These are phyloP conservation scores for Salix dunnii DNA, from an alignment of 345 rosid species.

Conservation along the genomic window DNA sequence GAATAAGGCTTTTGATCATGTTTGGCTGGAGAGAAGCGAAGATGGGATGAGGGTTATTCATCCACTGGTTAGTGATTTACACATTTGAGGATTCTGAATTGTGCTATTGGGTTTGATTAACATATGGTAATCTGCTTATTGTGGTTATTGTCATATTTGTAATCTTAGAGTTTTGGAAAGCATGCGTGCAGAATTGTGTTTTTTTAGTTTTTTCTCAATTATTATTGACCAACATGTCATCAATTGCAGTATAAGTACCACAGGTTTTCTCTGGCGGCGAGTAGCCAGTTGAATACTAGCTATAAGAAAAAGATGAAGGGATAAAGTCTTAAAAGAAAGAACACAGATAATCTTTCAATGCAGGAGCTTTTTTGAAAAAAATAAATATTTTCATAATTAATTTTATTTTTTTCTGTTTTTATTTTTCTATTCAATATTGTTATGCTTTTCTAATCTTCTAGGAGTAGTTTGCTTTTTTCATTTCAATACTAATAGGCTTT, in stretches of 20 bases:
- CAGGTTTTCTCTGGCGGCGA: background rate
- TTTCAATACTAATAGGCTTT: too few species aligned
- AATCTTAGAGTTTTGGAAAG: background rate
- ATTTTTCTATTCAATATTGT: too few species aligned
- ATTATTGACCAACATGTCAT: background rate
- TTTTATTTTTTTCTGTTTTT: too few species aligned
- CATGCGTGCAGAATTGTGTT: background rate
- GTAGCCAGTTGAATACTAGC: background rate
- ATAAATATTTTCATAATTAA: too few species aligned
- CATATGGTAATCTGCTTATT: background rate
- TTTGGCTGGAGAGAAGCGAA: conserved; percentile 71
- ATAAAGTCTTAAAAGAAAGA: background rate
- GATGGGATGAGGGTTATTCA: conserved; percentile 61
- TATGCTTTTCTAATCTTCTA: too few species aligned
- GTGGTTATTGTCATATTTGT: background rate
- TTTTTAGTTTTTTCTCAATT: background rate
- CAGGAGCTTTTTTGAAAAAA: too few species aligned
- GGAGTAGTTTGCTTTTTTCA: too few species aligned
- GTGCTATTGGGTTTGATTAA: background rate
- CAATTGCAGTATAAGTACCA: background rate
- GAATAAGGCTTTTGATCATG: conserved; percentile 70
- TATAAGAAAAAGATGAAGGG: background rate
- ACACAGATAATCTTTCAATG: too few species aligned
- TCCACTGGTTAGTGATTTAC: conserved; percentile 60
- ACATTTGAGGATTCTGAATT: background rate